These are phyloP conservation scores for Salvia miltiorrhiza DNA, from an alignment of 257 asterid species.

Conservation along the genomic window DNA sequence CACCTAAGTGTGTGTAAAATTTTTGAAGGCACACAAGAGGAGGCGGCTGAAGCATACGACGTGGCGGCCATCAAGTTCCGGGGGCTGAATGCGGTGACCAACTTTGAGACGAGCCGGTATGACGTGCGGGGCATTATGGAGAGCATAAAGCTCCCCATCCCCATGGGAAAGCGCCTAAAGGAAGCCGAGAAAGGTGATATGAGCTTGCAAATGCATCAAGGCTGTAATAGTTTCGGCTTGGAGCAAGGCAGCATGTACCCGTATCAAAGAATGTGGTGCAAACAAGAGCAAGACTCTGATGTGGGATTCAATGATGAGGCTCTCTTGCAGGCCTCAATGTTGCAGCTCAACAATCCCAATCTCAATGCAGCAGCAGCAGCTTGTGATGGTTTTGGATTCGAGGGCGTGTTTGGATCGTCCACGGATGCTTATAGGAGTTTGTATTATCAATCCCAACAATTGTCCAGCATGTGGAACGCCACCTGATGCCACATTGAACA, in stretches of 20 bases:
- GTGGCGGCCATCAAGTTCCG: constrained; percentile 83
- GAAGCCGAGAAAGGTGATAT: constrained; percentile 49
- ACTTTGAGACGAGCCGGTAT: constrained; percentile 68
- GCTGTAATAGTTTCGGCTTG: constrained; percentile 48
- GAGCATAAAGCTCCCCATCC: constrained; percentile 58
- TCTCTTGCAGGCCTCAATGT: constrained; percentile 39
- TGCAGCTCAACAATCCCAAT: constrained; percentile 37
- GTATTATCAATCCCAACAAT: constrained; percentile 26
- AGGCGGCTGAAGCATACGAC: constrained; percentile 89
- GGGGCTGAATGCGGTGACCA: constrained; percentile 68
- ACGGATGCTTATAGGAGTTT: constrained; percentile 33
- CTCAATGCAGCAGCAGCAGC: too few relatives aligned
- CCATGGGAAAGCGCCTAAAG: constrained; percentile 62
- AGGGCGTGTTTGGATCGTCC: constrained; percentile 28
- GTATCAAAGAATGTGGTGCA: constrained; percentile 63
- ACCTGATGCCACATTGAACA: constrained; percentile 13
- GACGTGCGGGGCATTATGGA: constrained; percentile 70
- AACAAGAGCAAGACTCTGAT: constrained; percentile 43
- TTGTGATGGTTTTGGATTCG: constrained; percentile 34
- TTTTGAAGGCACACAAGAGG: constrained; percentile 66
- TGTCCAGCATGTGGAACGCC: constrained; percentile 48
- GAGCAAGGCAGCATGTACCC: constrained; percentile 42
- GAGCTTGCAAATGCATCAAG: constrained; percentile 38
- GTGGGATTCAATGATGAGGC: constrained; percentile 32
- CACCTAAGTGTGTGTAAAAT: too few relatives aligned